A percentile compares a stretch with the other conserved stretches of the same genome.
phyloP scores from a whole-genome alignment of 139 green algal species.

The Tetradesmus obliquus region DNA sequence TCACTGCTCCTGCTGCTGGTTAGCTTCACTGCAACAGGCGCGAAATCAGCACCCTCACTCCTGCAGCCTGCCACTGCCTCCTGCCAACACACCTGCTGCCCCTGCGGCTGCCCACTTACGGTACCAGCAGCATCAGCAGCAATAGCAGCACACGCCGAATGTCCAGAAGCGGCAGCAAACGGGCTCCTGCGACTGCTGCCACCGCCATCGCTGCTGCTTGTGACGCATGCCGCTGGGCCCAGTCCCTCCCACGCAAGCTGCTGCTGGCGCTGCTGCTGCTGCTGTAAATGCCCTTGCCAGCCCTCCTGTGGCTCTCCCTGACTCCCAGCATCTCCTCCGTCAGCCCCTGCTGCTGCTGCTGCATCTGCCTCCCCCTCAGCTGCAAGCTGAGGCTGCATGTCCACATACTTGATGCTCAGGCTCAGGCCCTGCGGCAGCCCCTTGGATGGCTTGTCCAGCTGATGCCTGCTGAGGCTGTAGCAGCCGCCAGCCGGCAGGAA shows the following conservation, averaged over 20 bases:
- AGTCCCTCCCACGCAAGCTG: background rate
- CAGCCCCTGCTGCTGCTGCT: background rate
- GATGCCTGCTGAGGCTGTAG: background rate
- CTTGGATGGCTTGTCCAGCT: constrained; percentile 44
- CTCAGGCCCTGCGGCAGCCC: background rate
- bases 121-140: background rate
- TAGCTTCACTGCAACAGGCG: background rate
- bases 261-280: constrained; percentile 4
- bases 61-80: background rate
- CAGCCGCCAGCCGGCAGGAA: constrained; percentile 33
- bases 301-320: background rate
- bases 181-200: constrained; percentile 10
- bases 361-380: background rate
- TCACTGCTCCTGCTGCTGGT: background rate
- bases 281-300: background rate
- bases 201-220: constrained; percentile 25
- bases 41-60: background rate
- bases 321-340: background rate
- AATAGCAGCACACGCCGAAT: background rate
- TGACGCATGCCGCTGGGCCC: background rate
- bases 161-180: background rate
- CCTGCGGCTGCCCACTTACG: background rate
- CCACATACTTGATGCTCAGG: constrained; percentile 41
- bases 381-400: constrained; percentile 24
- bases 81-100: background rate